Conservation (phyloP, 2,329 filamentous ascomycete species). For the Furcasterigmium furcatum region DNA sequence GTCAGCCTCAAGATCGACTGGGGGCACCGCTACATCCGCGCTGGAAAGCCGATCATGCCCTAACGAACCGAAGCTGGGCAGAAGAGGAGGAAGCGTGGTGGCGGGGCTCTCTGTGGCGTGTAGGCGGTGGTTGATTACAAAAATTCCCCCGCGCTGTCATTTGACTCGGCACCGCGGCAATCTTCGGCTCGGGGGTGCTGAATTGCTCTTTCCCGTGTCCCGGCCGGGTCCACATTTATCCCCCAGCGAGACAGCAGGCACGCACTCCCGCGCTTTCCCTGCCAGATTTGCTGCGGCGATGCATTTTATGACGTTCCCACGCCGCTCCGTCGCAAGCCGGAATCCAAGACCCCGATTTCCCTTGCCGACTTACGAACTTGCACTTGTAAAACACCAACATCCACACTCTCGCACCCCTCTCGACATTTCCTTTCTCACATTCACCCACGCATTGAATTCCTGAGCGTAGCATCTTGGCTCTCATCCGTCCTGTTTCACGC, state of each 20-base stretch:
- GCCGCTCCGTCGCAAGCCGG: slow-evolving; percentile 2
- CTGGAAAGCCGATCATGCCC: too few species aligned
- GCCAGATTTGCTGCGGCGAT: neutral
- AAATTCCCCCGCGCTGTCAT: neutral
- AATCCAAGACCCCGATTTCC: neutral
- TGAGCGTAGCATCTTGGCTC: too few species aligned
- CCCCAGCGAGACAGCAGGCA: neutral
- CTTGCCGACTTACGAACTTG: neutral
- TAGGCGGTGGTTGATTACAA: too few species aligned
- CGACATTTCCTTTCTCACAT: neutral
- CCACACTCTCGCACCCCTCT: neutral
- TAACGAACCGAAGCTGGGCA: too few species aligned
- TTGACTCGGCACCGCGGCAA: slow-evolving; percentile 15
- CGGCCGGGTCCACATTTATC: neutral
- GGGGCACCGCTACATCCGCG: too few species aligned
- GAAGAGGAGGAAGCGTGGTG: too few species aligned
- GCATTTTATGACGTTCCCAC: neutral
- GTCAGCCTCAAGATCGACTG: too few species aligned
- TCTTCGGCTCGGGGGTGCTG: slow-evolving; percentile 19
- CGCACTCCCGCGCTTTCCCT: too few species aligned
- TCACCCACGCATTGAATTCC: neutral
- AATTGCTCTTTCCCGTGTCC: neutral
- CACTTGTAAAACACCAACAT: too few species aligned
- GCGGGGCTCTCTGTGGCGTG: too few species aligned
- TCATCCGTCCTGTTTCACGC: too few species aligned